Percentiles rank a stretch among this genome's conserved stretches.
phyloP scores from a whole-genome alignment of 2,329 filamentous ascomycete species.

The Torrubiella hemipterigena region DNA sequence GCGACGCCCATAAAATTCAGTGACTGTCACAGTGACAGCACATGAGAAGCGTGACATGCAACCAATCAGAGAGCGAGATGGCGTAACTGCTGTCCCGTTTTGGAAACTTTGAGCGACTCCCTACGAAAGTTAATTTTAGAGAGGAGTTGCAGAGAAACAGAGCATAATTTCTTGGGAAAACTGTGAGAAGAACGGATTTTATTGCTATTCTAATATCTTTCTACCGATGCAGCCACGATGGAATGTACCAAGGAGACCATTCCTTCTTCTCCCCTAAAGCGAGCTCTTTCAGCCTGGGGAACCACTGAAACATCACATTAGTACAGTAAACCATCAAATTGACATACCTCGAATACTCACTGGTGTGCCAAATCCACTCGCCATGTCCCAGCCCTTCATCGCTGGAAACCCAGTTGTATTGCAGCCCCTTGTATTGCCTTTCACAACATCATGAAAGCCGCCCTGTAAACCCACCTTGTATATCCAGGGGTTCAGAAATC shows the following conservation, averaged over 20 bases:
- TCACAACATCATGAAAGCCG: slow-evolving; percentile 2
- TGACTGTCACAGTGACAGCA: slow-evolving; percentile 5
- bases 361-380: slow-evolving; percentile 4
- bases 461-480: slow-evolving; percentile 16
- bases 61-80: too few relatives aligned
- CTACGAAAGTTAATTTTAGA: too few relatives aligned
- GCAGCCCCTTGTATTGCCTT: slow-evolving; percentile 1
- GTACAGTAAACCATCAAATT: not conserved
- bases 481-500: slow-evolving; percentile 37
- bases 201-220: too few relatives aligned
- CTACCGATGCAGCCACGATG: slow-evolving; percentile 1
- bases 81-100: too few relatives aligned
- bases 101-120: too few relatives aligned
- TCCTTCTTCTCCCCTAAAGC: not conserved
- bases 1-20: too few relatives aligned
- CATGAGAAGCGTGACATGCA: not conserved
- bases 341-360: not conserved
- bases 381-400: slow-evolving; percentile 1
- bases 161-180: too few relatives aligned
- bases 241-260: slow-evolving; percentile 3
- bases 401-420: slow-evolving; percentile 4
- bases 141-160: too few relatives aligned
- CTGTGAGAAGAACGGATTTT: too few relatives aligned
- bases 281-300: slow-evolving; percentile 2
- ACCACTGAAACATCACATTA: slow-evolving; percentile 1